These are phyloP conservation scores for Grosmannia serpens DNA, from an alignment of 2,329 filamentous ascomycete species.

Conservation along the genomic window DNA sequence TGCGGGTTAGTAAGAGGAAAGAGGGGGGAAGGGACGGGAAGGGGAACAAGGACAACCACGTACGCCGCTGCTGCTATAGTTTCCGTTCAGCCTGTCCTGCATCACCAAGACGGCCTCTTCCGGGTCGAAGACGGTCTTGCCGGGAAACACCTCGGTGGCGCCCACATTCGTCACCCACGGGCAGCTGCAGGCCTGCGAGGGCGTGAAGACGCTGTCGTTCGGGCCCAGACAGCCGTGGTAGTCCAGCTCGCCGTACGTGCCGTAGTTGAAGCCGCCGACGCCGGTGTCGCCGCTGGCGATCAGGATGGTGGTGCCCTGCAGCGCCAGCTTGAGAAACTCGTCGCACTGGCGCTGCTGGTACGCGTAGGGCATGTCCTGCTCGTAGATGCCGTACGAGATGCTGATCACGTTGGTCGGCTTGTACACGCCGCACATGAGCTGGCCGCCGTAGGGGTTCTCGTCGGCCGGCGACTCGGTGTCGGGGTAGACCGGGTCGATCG, in stretches of 20 bases:
- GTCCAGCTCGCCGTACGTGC: conserved; percentile 19
- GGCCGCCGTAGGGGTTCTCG: conserved; percentile 27
- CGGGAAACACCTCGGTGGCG: conserved; percentile 30
- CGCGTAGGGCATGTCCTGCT: conserved; percentile 35
- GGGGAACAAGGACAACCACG: neutral
- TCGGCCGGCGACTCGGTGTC: conserved; percentile 22
- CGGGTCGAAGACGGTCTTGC: conserved; percentile 20
- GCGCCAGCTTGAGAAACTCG: conserved; percentile 39
- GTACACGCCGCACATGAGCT: conserved; percentile 21
- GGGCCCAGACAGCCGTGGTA: conserved; percentile 9
- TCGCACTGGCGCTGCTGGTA: conserved; percentile 41
- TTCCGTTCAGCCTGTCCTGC: neutral
- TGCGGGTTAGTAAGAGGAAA: too few species aligned
- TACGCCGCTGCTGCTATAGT: conserved; percentile 2
- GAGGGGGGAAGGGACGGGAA: neutral
- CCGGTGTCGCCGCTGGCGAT: conserved; percentile 35
- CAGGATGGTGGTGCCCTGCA: conserved; percentile 33
- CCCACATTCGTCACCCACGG: conserved; percentile 39
- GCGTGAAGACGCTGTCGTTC: conserved; percentile 12
- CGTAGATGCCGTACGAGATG: conserved; percentile 42
- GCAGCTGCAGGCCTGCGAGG: conserved; percentile 17
- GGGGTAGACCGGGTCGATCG: conserved; percentile 34
- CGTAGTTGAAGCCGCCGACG: conserved; percentile 32
- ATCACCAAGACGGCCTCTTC: conserved; percentile 1
- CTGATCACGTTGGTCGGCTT: conserved; percentile 42